These are phyloP conservation scores for Penicillium occitanis DNA, from an alignment of 2,329 filamentous ascomycete genomes.

Conservation along the genomic window DNA sequence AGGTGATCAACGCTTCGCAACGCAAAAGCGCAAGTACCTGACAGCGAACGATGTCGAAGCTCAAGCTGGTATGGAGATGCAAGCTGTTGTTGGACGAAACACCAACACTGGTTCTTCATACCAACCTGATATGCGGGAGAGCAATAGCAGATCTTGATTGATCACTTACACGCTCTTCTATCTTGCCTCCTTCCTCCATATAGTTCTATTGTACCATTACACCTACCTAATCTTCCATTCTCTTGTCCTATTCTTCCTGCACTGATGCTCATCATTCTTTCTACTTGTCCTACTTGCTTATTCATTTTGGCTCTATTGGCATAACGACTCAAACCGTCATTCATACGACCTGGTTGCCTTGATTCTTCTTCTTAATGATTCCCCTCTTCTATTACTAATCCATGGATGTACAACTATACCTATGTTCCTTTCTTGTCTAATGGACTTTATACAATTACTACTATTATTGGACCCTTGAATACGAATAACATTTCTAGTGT, in stretches of 20 bases:
- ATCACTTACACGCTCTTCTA: background rate
- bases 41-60: constrained; percentile 48
- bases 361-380: constrained; percentile 12
- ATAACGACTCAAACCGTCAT: constrained; percentile 15
- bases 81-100: constrained; percentile 50
- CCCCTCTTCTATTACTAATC: constrained; percentile 21
- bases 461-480: background rate
- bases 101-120: constrained; percentile 22
- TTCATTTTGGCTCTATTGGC: constrained; percentile 1
- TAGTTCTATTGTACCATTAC: background rate
- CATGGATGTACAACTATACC: constrained; percentile 10
- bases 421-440: constrained; percentile 14
- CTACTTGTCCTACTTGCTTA: background rate
- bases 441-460: constrained; percentile 7
- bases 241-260: constrained; percentile 15
- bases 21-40: constrained; percentile 54
- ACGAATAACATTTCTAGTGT: background rate
- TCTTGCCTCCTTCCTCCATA: background rate
- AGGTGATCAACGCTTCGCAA: constrained; percentile 81
- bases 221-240: background rate
- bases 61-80: constrained; percentile 70
- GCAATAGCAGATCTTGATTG: constrained; percentile 9
- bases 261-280: background rate
- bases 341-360: constrained; percentile 4
- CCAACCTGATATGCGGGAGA: constrained; percentile 13